Percentiles rank a stretch among this genome's conserved stretches.
These are phyloP conservation scores for Syzygium syzygioides DNA, from an alignment of 441 rosid species.

Conservation along the genomic window DNA sequence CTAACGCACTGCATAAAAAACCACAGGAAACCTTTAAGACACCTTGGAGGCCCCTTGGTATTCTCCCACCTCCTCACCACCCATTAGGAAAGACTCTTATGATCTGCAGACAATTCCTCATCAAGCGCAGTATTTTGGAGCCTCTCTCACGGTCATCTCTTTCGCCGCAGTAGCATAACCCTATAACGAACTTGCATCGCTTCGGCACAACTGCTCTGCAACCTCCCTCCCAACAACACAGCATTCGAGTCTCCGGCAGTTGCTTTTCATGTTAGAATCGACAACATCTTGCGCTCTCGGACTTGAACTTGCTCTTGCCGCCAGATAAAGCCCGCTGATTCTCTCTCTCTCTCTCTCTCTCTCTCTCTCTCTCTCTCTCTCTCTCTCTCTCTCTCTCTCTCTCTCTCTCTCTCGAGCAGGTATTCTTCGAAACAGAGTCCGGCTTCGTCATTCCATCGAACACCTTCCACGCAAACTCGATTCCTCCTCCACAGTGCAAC, in stretches of 20 bases:
- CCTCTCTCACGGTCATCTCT: no score
- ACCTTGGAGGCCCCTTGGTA: no score
- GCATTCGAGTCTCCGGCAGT: no score
- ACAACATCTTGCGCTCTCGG: background rate
- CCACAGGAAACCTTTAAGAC: background rate
- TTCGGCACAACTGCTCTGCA: no score
- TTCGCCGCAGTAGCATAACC: background rate
- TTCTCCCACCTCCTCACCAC: no score
- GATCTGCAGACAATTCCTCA: fast-evolving
- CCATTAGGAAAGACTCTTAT: background rate
- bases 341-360: no score
- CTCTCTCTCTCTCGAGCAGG: background rate
- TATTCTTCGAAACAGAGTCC: fast-evolving
- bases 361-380: no score
- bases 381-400: background rate
- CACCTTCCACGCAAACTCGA: background rate
- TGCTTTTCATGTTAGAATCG: no score
- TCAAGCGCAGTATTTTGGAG: background rate
- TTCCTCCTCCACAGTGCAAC: background rate
- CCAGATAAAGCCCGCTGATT: fast-evolving
- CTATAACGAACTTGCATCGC: background rate
- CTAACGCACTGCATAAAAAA: background rate
- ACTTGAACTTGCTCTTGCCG: fast-evolving
- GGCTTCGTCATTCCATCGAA: background rate
- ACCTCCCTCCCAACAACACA: background rate